A percentile compares a stretch with the other conserved stretches of the same genome.
phyloP scores from a whole-genome alignment of 2,329 filamentous ascomycete genomes.

The Cladosporium velox region DNA sequence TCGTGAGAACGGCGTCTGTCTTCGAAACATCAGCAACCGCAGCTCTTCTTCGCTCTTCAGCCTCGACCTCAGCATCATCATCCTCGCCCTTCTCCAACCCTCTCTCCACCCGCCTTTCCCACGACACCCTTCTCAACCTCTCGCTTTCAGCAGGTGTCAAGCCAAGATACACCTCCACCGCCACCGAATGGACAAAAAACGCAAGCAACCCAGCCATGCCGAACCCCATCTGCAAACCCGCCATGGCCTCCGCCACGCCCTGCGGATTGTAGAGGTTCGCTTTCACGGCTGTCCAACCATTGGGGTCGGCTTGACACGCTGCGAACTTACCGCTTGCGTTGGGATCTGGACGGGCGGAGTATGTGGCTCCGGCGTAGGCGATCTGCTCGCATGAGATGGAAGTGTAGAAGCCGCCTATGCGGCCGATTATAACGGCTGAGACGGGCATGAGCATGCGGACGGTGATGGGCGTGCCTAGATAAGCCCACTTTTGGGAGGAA shows the following conservation, averaged over 20 bases:
- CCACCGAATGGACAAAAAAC: slow-evolving; percentile 52
- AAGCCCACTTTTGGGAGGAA: neutral
- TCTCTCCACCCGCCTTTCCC: slow-evolving; percentile 57
- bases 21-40: neutral
- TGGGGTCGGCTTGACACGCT: slow-evolving; percentile 46
- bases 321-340: slow-evolving; percentile 42
- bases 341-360: slow-evolving; percentile 27
- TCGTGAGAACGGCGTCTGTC: neutral
- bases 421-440: slow-evolving; percentile 43
- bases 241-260: slow-evolving; percentile 40
- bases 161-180: slow-evolving; percentile 47
- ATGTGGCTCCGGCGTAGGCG: slow-evolving; percentile 37
- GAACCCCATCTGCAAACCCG: slow-evolving; percentile 52
- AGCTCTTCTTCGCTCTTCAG: neutral
- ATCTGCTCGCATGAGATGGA: slow-evolving; percentile 54
- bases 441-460: slow-evolving; percentile 52
- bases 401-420: slow-evolving; percentile 38
- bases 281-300: slow-evolving; percentile 35
- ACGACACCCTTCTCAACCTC: slow-evolving; percentile 56
- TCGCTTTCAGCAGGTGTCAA: slow-evolving; percentile 58
- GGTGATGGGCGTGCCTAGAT: slow-evolving; percentile 52
- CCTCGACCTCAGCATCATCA: neutral
- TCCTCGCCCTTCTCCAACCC: slow-evolving; percentile 45
- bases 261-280: slow-evolving; percentile 31
- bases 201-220: slow-evolving; percentile 57